phyloP scores from a whole-genome alignment of 352 stramenopile species.

The Pythium phragmiticola region DNA sequence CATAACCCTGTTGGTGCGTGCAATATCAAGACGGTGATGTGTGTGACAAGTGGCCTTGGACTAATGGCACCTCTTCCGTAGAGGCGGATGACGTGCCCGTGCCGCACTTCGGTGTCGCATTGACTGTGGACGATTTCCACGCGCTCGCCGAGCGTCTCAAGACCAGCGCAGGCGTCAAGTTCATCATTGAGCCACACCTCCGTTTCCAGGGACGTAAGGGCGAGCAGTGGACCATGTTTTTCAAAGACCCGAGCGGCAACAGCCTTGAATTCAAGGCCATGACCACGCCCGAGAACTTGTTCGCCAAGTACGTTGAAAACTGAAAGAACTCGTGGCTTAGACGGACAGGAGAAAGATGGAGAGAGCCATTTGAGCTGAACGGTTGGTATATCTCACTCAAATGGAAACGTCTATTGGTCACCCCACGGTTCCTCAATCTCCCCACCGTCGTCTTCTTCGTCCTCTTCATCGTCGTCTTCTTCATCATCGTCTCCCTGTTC shows the following conservation, averaged over 20 bases:
- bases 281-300: slow-evolving; percentile 96
- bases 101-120: slow-evolving; percentile 93
- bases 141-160: slow-evolving; percentile 82
- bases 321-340: slow-evolving; percentile 21
- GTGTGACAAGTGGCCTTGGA: neutral
- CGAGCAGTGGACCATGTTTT: slow-evolving; percentile 99
- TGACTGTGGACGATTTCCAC: slow-evolving; percentile 94
- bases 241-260: slow-evolving; percentile 97
- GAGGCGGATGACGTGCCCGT: slow-evolving; percentile 97
- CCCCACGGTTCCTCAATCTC: slow-evolving; percentile 41
- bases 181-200: slow-evolving; percentile 96
- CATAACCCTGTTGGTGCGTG: slow-evolving; percentile 93
- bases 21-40: neutral
- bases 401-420: slow-evolving; percentile 24
- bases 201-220: slow-evolving; percentile 93
- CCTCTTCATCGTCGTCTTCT: slow-evolving; percentile 21
- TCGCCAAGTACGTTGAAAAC: slow-evolving; percentile 95
- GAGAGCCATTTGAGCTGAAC: neutral
- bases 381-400: neutral
- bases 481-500: slow-evolving; percentile 30
- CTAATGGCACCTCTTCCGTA: neutral
- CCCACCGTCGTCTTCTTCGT: slow-evolving; percentile 39
- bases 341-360: neutral
- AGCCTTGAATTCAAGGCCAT: slow-evolving; percentile 99
- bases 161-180: slow-evolving; percentile 69